Evolutionary conservation across 208 protist species (phyloP).

Genomic region (Crithidia sp.): DNA sequence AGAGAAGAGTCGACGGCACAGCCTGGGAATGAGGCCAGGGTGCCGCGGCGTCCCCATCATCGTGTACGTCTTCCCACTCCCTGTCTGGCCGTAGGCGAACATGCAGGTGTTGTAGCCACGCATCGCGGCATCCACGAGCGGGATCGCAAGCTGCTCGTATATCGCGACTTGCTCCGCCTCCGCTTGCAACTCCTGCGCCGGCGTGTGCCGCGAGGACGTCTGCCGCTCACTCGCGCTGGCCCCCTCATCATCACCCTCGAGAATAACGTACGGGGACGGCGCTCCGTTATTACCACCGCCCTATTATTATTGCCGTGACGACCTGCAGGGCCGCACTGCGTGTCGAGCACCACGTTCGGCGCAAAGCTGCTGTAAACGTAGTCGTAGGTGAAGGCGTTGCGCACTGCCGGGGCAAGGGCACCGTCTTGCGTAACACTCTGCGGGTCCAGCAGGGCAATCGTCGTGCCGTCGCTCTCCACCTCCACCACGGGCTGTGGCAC

Average conservation of each 20-base stretch:
- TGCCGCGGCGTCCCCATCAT: conserved; percentile 83
- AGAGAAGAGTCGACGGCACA: conserved; percentile 66
- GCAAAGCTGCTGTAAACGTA: conserved; percentile 66
- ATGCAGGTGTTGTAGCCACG: conserved; percentile 84
- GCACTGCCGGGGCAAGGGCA: conserved; percentile 1
- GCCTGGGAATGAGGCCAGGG: conserved; percentile 76
- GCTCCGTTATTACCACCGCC: not conserved
- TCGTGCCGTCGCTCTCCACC: conserved; percentile 56
- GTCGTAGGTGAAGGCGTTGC: conserved; percentile 63
- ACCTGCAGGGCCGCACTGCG: not conserved
- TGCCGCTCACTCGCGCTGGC: not conserved
- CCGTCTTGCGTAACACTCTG: not conserved
- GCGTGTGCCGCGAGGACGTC: conserved; percentile 13
- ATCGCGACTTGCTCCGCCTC: conserved; percentile 65
- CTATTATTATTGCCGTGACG: too few species aligned
- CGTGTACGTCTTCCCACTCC: conserved; percentile 94
- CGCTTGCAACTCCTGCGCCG: conserved; percentile 35
- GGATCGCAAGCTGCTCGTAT: conserved; percentile 50
- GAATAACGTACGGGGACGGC: conserved; percentile 10
- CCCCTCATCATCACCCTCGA: conserved; percentile 2
- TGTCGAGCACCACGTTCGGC: conserved; percentile 46
- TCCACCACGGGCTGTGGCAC: conserved; percentile 51
- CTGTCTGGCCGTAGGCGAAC: conserved; percentile 92
- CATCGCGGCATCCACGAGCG: conserved; percentile 51
- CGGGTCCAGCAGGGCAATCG: conserved; percentile 51